Conservation (phyloP, 2,329 filamentous ascomycete genomes). For the Fusarium clavum region DNA sequence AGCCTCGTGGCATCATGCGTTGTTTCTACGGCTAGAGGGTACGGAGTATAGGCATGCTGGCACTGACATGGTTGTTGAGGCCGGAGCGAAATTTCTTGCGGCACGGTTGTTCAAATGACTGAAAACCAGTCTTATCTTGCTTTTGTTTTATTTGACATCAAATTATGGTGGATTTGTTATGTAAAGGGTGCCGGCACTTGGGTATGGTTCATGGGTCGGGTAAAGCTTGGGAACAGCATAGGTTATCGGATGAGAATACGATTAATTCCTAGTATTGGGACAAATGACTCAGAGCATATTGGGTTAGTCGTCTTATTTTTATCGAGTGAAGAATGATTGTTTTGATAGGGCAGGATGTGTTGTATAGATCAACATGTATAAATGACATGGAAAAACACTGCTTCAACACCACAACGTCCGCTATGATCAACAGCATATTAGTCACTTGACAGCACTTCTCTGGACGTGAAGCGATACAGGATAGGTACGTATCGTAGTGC, state of each 20-base stretch:
- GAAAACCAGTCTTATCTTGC: neutral
- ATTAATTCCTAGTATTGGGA: slow-evolving; percentile 1
- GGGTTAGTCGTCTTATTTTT: neutral
- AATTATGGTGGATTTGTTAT: slow-evolving; percentile 12
- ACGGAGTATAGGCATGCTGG: neutral
- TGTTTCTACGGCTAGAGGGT: neutral
- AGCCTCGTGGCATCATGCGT: neutral
- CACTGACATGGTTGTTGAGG: neutral
- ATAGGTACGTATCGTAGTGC: neutral
- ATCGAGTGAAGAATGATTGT: neutral
- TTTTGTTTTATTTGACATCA: slow-evolving; percentile 3
- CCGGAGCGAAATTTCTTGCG: neutral
- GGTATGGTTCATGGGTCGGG: slow-evolving; percentile 23
- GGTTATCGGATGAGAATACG: slow-evolving; percentile 32
- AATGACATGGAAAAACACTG: neutral
- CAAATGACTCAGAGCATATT: neutral
- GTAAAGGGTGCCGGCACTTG: slow-evolving; percentile 20
- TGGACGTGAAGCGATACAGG: neutral
- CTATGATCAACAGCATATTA: neutral
- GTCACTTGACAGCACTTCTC: neutral
- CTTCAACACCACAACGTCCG: neutral
- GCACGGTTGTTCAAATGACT: neutral
- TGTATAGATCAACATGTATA: neutral
- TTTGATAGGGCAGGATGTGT: neutral
- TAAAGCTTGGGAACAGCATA: slow-evolving; percentile 24